A percentile compares a stretch with the other conserved stretches of the same genome.
phyloP scores from a whole-genome alignment of 768 basidiomycete genomes.

The Trametes coccinea region DNA sequence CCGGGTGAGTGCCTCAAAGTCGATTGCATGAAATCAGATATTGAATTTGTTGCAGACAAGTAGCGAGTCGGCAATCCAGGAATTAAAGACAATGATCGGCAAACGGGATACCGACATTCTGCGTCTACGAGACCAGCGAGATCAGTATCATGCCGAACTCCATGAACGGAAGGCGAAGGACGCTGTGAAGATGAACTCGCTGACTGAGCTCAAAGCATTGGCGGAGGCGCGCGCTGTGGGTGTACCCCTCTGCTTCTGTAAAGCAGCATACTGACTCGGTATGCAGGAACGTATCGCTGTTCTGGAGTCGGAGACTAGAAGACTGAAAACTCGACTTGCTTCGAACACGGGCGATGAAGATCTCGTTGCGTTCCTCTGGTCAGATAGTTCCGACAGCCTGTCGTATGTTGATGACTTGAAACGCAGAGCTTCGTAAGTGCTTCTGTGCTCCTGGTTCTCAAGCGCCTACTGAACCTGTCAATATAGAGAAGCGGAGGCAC shows the following conservation, averaged over 20 bases:
- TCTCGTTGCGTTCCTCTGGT: conserved; percentile 68
- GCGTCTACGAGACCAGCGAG: conserved; percentile 71
- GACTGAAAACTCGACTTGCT: conserved; percentile 76
- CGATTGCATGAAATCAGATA: not conserved
- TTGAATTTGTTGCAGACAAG: conserved; percentile 32
- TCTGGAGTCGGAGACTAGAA: conserved; percentile 68
- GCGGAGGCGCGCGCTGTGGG: conserved; percentile 57
- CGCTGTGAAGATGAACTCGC: conserved; percentile 52
- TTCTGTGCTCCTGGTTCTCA: too few species aligned
- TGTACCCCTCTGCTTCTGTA: conserved; percentile 24
- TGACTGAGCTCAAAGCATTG: conserved; percentile 65
- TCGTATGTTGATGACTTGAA: conserved; percentile 54
- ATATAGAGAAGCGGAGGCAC: conserved; percentile 53
- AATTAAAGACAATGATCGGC: conserved; percentile 57
- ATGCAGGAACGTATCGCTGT: conserved; percentile 69
- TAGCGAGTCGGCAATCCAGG: conserved; percentile 55
- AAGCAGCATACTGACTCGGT: not conserved
- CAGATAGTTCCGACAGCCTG: conserved; percentile 50
- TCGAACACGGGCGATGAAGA: conserved; percentile 71
- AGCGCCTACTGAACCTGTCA: not conserved
- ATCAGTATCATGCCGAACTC: conserved; percentile 64
- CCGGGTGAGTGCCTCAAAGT: conserved; percentile 11
- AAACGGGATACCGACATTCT: conserved; percentile 68
- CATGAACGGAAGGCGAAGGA: conserved; percentile 71
- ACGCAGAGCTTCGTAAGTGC: conserved; percentile 54